Conservation (phyloP, 2,329 filamentous ascomycete genomes). For the Aspergillus sp. region DNA sequence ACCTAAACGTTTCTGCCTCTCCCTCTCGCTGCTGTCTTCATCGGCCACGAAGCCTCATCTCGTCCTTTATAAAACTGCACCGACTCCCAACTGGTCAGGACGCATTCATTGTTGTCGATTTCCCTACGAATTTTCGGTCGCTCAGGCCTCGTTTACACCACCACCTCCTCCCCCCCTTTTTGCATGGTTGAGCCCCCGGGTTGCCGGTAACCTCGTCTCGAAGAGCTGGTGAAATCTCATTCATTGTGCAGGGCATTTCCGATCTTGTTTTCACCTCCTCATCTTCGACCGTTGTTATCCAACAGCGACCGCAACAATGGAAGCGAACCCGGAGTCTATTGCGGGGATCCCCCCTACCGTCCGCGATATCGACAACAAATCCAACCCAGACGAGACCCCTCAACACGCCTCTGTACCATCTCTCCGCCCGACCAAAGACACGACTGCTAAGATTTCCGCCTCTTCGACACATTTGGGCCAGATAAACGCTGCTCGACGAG, state of each 20-base stretch:
- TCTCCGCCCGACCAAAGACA: constrained; percentile 20
- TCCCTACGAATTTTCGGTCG: neutral
- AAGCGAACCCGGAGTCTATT: constrained; percentile 14
- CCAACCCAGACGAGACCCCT: constrained; percentile 12
- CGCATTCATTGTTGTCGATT: neutral
- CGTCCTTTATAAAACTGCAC: neutral
- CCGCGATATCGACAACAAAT: constrained; percentile 13
- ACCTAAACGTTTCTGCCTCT: constrained; percentile 5
- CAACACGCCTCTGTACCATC: constrained; percentile 19
- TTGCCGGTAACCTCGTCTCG: too few species aligned
- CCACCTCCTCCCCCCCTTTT: too few species aligned
- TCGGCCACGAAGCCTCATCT: neutral
- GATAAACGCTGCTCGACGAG: constrained; percentile 62
- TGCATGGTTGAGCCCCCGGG: too few species aligned
- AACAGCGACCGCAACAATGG: constrained; percentile 7
- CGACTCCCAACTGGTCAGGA: neutral
- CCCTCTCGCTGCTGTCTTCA: neutral
- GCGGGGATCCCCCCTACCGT: constrained; percentile 15
- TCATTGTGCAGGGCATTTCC: too few species aligned
- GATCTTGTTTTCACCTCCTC: too few species aligned
- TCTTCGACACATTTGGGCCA: constrained; percentile 82
- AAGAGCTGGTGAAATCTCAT: too few species aligned
- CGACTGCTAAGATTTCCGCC: constrained; percentile 56
- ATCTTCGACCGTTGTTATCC: too few species aligned
- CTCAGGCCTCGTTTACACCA: neutral